Conservation (phyloP, 345 rosid genomes). For the Eucalyptus marginata region DNA sequence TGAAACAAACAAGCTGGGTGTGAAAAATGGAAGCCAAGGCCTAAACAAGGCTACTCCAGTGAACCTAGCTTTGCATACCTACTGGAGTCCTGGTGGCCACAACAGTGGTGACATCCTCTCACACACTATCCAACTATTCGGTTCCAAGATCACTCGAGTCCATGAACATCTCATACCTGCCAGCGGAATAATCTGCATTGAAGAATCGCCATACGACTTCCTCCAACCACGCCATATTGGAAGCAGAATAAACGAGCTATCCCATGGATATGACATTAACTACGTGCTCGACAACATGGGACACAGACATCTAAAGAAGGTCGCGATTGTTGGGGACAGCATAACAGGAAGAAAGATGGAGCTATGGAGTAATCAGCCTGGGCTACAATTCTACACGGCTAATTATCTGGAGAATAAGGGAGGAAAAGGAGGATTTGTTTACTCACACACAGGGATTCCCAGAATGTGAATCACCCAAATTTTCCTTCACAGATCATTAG, state of each 20-base stretch:
- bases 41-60: too few relatives aligned
- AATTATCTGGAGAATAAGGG: slow-evolving; percentile 25
- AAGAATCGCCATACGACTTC: slow-evolving; percentile 61
- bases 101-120: slow-evolving; percentile 50
- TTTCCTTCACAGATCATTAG: slow-evolving; percentile 56
- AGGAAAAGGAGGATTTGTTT: slow-evolving; percentile 42
- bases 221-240: slow-evolving; percentile 21
- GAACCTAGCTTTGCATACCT: background rate
- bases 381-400: slow-evolving; percentile 61
- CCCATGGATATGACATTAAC: slow-evolving; percentile 68
- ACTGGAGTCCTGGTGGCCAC: slow-evolving; percentile 76
- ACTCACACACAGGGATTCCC: slow-evolving; percentile 72
- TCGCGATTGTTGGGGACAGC: slow-evolving; percentile 31
- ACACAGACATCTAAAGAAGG: slow-evolving; percentile 20
- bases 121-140: slow-evolving; percentile 41
- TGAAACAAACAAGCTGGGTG: too few relatives aligned
- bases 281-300: slow-evolving; percentile 30
- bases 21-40: too few relatives aligned
- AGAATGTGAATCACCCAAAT: slow-evolving; percentile 53
- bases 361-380: slow-evolving; percentile 54
- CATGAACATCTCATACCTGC: slow-evolving; percentile 60
- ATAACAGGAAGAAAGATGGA: slow-evolving; percentile 58
- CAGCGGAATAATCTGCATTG: slow-evolving; percentile 19
- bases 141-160: slow-evolving; percentile 43
- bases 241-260: slow-evolving; percentile 20